Evolutionary conservation across 1,284 basidiomycete species (phyloP).

Genomic region (Ganoderma lucidum): DNA sequence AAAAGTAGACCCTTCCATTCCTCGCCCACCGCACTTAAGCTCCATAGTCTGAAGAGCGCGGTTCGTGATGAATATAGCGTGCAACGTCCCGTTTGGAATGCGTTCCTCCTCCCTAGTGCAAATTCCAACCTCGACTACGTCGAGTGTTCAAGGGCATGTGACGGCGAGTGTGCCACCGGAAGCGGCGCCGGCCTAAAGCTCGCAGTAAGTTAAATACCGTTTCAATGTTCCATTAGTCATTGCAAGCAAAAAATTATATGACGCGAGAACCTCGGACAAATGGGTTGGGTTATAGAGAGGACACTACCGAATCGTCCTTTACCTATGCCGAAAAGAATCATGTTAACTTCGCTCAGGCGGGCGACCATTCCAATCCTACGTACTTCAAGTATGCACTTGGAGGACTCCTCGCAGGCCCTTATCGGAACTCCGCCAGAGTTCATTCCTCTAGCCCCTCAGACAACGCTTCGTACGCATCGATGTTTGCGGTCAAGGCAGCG

Average conservation of each 20-base stretch:
- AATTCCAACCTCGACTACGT: background rate
- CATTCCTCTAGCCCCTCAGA: slow-evolving; percentile 18
- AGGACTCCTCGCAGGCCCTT: background rate
- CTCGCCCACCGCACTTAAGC: background rate
- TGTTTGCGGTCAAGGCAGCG: background rate
- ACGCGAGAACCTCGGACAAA: background rate
- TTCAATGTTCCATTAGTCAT: background rate
- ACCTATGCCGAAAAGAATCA: background rate
- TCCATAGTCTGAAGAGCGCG: background rate
- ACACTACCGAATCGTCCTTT: background rate
- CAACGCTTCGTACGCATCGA: slow-evolving; percentile 20
- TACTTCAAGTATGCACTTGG: background rate
- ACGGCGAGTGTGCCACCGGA: background rate
- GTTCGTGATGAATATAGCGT: background rate
- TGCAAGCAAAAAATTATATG: background rate
- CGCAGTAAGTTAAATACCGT: background rate
- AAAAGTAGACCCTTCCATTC: background rate
- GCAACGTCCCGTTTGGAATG: background rate
- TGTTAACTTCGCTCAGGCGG: background rate
- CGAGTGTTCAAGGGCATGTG: background rate
- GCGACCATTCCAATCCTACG: background rate
- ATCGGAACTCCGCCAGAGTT: background rate
- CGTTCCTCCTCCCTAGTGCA: background rate
- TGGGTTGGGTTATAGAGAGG: background rate
- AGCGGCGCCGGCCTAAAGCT: background rate